A percentile compares a stretch with the other conserved stretches of the same genome.
Conservation (phyloP, 495 filamentous ascomycete species). For the Astrocystis sublimbata region DNA sequence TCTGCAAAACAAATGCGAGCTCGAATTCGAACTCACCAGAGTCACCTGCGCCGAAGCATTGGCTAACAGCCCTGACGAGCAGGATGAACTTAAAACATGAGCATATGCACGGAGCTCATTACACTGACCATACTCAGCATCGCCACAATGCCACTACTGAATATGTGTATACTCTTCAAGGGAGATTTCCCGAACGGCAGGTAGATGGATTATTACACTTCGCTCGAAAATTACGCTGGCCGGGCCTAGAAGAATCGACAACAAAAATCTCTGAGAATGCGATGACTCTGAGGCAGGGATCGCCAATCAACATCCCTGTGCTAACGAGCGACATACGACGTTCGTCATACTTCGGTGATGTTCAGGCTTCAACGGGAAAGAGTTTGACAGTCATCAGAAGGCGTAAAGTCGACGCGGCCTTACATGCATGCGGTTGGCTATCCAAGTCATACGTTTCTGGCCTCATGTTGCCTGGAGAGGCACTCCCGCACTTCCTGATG, state of each 20-base stretch:
- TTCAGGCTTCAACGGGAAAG: constrained; percentile 25
- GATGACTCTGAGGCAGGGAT: constrained; percentile 38
- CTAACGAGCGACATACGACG: constrained; percentile 38
- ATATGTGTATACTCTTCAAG: constrained; percentile 44
- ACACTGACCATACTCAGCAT: constrained; percentile 33
- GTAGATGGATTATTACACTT: constrained; percentile 59
- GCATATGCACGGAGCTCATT: constrained; percentile 33
- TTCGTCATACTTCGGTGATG: constrained; percentile 43
- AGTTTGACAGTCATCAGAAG: constrained; percentile 35
- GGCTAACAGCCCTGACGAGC: constrained; percentile 56
- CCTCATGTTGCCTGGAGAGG: constrained; percentile 74
- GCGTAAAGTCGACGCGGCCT: constrained; percentile 43
- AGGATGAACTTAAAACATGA: constrained; percentile 48
- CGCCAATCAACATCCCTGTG: constrained; percentile 45
- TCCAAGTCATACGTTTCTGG: constrained; percentile 78
- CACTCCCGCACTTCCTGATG: constrained; percentile 74
- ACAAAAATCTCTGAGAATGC: constrained; percentile 44
- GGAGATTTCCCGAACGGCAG: constrained; percentile 52
- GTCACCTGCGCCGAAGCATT: constrained; percentile 43
- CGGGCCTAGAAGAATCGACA: constrained; percentile 43
- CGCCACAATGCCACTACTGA: constrained; percentile 33
- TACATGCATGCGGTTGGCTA: constrained; percentile 70
- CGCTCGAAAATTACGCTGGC: constrained; percentile 58
- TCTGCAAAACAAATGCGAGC: constrained; percentile 37
- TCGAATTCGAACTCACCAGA: constrained; percentile 31